Percentiles rank a stretch among this genome's conserved stretches.
Evolutionary conservation across 176 grass and related monocot genomes (phyloP).

Genomic region (Juncus effusus): DNA sequence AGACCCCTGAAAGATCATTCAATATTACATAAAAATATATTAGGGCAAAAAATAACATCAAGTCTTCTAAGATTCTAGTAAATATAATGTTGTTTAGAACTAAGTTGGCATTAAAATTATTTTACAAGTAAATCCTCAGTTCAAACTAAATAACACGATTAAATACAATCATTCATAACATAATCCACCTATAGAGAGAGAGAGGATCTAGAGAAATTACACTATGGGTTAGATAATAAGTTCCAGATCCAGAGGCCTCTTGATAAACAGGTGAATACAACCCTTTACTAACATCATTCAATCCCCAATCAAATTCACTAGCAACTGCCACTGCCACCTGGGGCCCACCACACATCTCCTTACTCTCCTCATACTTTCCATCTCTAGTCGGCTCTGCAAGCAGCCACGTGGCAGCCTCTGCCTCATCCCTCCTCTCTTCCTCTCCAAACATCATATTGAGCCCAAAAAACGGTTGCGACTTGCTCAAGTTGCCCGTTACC

Average conservation of each 20-base stretch:
- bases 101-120: too few species aligned
- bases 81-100: too few species aligned
- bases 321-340: conserved; percentile 42
- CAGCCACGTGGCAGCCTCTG: conserved; percentile 62
- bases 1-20: conserved; percentile 38
- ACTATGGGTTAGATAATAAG: conserved; percentile 64
- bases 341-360: neutral
- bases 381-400: conserved; percentile 39
- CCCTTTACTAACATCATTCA: conserved; percentile 51
- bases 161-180: too few species aligned
- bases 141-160: too few species aligned
- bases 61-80: too few species aligned
- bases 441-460: neutral
- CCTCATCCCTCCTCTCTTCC: conserved; percentile 49
- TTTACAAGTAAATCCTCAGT: too few species aligned
- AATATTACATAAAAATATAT: too few species aligned
- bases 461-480: conserved; percentile 26
- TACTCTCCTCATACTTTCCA: neutral
- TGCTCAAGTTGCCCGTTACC: conserved; percentile 38
- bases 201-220: conserved; percentile 32
- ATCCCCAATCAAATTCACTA: conserved; percentile 57
- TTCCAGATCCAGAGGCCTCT: conserved; percentile 41
- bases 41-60: too few species aligned
- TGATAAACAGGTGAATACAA: conserved; percentile 31
- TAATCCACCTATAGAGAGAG: neutral